Conservation (phyloP, 1,284 basidiomycete species). For the Moesziomyces sp. region DNA sequence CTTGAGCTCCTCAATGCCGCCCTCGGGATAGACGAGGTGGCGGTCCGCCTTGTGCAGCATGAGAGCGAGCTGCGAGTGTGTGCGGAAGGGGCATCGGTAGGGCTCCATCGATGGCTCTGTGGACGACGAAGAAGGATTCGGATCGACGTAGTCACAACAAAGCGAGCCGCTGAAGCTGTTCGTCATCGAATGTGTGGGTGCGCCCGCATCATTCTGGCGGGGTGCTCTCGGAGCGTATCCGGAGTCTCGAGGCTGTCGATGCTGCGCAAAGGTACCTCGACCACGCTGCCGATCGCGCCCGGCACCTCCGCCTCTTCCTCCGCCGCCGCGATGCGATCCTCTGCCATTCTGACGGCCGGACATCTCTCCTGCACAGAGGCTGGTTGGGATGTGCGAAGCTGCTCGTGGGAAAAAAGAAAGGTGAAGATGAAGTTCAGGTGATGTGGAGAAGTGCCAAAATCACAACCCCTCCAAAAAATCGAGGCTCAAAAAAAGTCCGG, state of each 20-base stretch:
- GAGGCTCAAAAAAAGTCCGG: background rate
- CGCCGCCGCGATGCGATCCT: conserved; percentile 9
- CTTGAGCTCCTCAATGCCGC: conserved; percentile 59
- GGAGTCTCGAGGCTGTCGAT: conserved; percentile 37
- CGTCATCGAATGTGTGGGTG: background rate
- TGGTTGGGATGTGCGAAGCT: background rate
- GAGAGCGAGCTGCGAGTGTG: conserved; percentile 39
- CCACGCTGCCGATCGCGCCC: conserved; percentile 9
- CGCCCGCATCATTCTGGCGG: background rate
- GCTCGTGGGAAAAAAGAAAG: background rate
- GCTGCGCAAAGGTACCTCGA: conserved; percentile 25
- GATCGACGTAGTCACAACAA: conserved; percentile 39
- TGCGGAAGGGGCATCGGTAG: conserved; percentile 37
- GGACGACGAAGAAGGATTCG: conserved; percentile 25
- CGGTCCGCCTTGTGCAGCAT: conserved; percentile 64
- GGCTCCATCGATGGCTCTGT: conserved; percentile 13
- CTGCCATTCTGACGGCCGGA: conserved; percentile 4
- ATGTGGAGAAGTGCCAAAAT: background rate
- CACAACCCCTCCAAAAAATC: background rate
- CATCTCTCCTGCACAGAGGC: conserved; percentile 4
- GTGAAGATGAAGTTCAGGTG: background rate
- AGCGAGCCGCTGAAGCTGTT: conserved; percentile 18
- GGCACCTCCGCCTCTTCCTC: conserved; percentile 10
- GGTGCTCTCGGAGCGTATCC: conserved; percentile 22
- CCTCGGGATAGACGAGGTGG: conserved; percentile 62